These are phyloP conservation scores for Gossypium rotundifolium DNA, from an alignment of 345 rosid species.

Conservation along the genomic window DNA sequence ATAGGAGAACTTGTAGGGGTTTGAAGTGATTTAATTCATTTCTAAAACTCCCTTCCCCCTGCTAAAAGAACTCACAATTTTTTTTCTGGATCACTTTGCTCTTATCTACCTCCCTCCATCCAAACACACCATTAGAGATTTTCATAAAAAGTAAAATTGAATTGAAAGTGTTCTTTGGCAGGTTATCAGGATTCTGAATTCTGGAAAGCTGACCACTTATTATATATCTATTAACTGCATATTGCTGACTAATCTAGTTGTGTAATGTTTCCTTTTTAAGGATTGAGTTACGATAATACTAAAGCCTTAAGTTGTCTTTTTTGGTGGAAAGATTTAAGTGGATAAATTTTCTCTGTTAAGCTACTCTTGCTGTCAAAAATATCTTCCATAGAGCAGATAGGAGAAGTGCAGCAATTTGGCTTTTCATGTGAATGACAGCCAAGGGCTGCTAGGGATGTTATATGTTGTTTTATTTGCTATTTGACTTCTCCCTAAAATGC, in stretches of 20 bases:
- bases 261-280: neutral
- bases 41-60: neutral
- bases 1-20: neutral
- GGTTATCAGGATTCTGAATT: neutral
- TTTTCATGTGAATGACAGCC: neutral
- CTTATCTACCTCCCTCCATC: neutral
- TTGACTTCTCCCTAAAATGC: constrained; percentile 27
- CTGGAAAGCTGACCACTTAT: neutral
- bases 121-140: neutral
- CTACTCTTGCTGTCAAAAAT: neutral
- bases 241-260: neutral
- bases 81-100: neutral
- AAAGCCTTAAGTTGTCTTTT: neutral
- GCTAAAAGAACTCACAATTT: neutral
- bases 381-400: constrained; percentile 7
- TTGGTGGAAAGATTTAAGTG: neutral
- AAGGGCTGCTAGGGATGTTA: neutral
- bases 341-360: neutral
- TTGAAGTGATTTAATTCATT: neutral
- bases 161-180: neutral
- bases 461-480: constrained; percentile 4
- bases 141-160: neutral
- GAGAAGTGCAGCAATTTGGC: constrained; percentile 1
- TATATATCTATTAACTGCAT: neutral
- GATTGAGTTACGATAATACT: neutral